These are phyloP conservation scores for Syncephalis plumigaleata DNA, from an alignment of 371 early-diverging fungal species.

Conservation along the genomic window DNA sequence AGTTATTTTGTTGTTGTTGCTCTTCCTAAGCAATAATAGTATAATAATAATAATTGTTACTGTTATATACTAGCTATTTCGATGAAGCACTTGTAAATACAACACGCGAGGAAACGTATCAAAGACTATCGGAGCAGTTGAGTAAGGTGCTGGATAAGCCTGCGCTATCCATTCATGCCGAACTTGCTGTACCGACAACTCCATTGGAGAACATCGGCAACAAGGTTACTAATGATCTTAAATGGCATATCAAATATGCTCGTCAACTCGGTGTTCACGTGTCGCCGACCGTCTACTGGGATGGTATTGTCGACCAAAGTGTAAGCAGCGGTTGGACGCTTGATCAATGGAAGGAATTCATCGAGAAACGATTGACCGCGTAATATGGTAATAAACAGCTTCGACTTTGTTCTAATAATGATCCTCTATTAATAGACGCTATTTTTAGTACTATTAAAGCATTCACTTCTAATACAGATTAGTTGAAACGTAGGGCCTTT, in stretches of 20 bases:
- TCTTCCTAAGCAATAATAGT: neutral
- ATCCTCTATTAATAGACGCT: too few relatives aligned
- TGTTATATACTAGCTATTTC: slow-evolving; percentile 25
- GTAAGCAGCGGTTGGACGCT: slow-evolving; percentile 55
- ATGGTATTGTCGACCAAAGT: slow-evolving; percentile 45
- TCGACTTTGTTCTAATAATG: neutral
- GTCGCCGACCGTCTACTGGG: slow-evolving; percentile 51
- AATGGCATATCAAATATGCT: slow-evolving; percentile 38
- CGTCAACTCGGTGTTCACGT: slow-evolving; percentile 59
- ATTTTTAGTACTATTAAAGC: too few relatives aligned
- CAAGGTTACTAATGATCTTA: slow-evolving; percentile 42
- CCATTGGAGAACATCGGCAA: slow-evolving; percentile 26
- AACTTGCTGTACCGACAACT: neutral
- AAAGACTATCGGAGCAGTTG: slow-evolving; percentile 1
- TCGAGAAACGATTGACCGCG: slow-evolving; percentile 7
- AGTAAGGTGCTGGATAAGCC: neutral
- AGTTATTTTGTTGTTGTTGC: slow-evolving; percentile 1
- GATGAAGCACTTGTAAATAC: slow-evolving; percentile 38
- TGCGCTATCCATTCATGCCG: slow-evolving; percentile 1
- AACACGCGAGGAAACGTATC: slow-evolving; percentile 17
- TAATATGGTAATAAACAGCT: neutral
- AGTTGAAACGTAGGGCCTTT: too few relatives aligned
- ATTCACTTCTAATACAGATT: too few relatives aligned
- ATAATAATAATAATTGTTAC: neutral
- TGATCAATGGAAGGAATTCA: slow-evolving; percentile 43